Evolutionary conservation across 2,329 filamentous ascomycete species (phyloP), one percentile per base, ranked within the genome.

Genomic region (Hymenoscyphus repandus): DNA sequence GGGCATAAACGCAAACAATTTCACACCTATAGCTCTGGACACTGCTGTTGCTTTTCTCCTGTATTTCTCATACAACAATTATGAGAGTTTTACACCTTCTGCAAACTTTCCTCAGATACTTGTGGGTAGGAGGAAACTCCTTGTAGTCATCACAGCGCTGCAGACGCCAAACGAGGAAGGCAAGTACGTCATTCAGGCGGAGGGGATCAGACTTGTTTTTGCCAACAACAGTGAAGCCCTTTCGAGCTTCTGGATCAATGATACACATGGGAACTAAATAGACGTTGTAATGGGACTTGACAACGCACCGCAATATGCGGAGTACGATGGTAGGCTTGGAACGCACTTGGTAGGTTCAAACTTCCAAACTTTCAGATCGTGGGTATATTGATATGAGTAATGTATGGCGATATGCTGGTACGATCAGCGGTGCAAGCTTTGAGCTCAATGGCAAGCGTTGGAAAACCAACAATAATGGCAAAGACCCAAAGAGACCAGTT

Each of bases 361-460:
- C n/a, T n/a, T n/a, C n/a, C n/a, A n/a, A n/a, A n/a, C n/a, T n/a
- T n/a, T n/a, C n/a, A n/a, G n/a, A n/a, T n/a, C n/a, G n/a, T n/a
- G n/a, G 13, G 32, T 34, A 9, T 9, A 9, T 34, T 34, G 13
- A 40, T 7, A 7, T 10, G 10, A 12, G 9, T 7, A 75, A 52
- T 85, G 89, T 65, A 1, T 85, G 84, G 41, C 82, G 85, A 51
- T 89, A 90, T 64, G 85, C 85, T 54, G 89, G 89, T 68, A 82
- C 85, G 60, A 89, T 89, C 73, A 80, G 79, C 72, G 88, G 88
- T 72, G 82, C 78, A 69, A 82, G 78, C 5, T 87, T 87, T 61
- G 74, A 72, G 51, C 78, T 87, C 49, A 83, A 86, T 53, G 82
- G 80, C 49, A 68, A 70, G 46, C 32, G 32, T 9, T 34, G 32